Evolutionary conservation across 495 filamentous ascomycete species (phyloP).

Genomic region (Penicillium salamii): DNA sequence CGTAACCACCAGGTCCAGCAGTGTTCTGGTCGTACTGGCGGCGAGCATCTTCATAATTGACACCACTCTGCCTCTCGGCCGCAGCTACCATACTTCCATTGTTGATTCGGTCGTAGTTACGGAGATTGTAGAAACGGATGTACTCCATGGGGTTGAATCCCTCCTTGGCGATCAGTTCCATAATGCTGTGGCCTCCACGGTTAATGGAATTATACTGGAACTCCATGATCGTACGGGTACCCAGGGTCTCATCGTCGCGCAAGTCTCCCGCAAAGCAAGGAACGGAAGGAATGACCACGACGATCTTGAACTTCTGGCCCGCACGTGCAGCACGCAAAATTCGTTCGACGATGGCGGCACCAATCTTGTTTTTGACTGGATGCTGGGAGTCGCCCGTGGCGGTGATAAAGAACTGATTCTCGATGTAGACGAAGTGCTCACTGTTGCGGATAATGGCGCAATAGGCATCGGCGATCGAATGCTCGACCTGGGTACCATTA

Average conservation of each 20-base stretch:
- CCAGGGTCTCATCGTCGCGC: constrained; percentile 70
- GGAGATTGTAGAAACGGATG: constrained; percentile 93
- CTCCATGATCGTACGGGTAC: constrained; percentile 94
- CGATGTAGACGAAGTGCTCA: constrained; percentile 87
- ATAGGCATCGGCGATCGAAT: constrained; percentile 89
- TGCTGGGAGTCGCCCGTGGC: constrained; percentile 72
- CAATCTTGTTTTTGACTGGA: constrained; percentile 84
- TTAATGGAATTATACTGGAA: constrained; percentile 89
- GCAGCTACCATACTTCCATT: constrained; percentile 58
- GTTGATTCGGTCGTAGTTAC: constrained; percentile 92
- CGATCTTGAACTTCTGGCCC: constrained; percentile 74
- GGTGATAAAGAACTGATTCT: constrained; percentile 98
- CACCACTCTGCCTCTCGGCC: constrained; percentile 65
- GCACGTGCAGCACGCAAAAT: constrained; percentile 73
- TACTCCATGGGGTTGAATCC: constrained; percentile 76
- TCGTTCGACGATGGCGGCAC: constrained; percentile 82
- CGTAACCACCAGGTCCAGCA: constrained; percentile 35
- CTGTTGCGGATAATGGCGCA: constrained; percentile 76
- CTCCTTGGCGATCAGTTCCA: constrained; percentile 68
- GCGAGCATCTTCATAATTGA: constrained; percentile 69
- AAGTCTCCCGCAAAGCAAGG: constrained; percentile 92
- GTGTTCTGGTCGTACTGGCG: constrained; percentile 59
- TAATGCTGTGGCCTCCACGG: constrained; percentile 82
- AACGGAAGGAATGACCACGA: constrained; percentile 83
- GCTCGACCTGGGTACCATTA: constrained; percentile 64